Evolutionary conservation across 345 rosid genomes (phyloP).

Genomic region (Viola odorata): DNA sequence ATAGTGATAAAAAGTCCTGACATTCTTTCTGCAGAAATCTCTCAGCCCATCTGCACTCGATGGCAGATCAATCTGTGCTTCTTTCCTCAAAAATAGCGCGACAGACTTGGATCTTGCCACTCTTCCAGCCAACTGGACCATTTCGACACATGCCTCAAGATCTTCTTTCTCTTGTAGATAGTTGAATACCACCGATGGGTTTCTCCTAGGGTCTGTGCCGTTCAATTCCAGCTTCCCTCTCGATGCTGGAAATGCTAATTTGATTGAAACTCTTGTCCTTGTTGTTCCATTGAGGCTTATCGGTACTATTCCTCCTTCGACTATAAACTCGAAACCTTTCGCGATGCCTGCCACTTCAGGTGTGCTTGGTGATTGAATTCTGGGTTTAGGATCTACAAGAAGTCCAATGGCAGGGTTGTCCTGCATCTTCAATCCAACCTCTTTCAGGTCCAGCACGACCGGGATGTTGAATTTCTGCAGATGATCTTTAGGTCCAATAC

Average conservation of each 20-base stretch:
- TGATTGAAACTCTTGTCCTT: neutral
- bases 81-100: neutral
- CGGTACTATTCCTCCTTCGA: slow-evolving; percentile 34
- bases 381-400: neutral
- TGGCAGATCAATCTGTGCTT: too few relatives aligned
- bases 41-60: too few relatives aligned
- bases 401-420: neutral
- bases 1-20: slow-evolving; percentile 56
- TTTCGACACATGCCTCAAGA: slow-evolving; percentile 34
- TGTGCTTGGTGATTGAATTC: slow-evolving; percentile 33
- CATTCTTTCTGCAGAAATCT: slow-evolving; percentile 49
- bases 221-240: slow-evolving; percentile 46
- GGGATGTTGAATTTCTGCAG: slow-evolving; percentile 16
- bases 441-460: neutral
- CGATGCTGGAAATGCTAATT: slow-evolving; percentile 45
- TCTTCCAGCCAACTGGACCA: neutral
- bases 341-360: slow-evolving; percentile 57
- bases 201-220: slow-evolving; percentile 41
- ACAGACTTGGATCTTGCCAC: slow-evolving; percentile 16
- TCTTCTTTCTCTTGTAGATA: slow-evolving; percentile 45
- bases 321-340: slow-evolving; percentile 35
- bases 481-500: slow-evolving; percentile 49
- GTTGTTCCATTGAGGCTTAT: neutral
- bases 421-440: neutral
- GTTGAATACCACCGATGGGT: slow-evolving; percentile 54